A percentile compares a stretch with the other conserved stretches of the same genome.
Conservation (phyloP, 345 rosid species). For the Acer campestre region DNA sequence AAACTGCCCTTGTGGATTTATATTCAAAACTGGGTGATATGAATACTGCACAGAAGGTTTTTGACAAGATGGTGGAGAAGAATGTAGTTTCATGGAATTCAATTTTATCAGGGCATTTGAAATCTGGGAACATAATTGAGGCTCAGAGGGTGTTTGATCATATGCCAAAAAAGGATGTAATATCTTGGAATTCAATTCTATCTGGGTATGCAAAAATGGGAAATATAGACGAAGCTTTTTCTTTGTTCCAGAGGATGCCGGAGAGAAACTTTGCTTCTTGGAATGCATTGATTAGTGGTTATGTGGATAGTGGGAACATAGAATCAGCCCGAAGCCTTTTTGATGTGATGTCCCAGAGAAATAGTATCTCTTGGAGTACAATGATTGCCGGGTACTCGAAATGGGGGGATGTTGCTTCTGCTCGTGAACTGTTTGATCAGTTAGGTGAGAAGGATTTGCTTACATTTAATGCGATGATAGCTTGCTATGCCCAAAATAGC, state of each 20-base stretch:
- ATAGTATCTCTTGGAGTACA: slow-evolving; percentile 54
- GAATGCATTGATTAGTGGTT: slow-evolving; percentile 70
- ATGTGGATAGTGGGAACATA: slow-evolving; percentile 40
- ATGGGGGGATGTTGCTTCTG: slow-evolving; percentile 55
- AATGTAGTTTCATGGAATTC: slow-evolving; percentile 80
- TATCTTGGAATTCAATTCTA: slow-evolving; percentile 68
- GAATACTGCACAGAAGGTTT: slow-evolving; percentile 52
- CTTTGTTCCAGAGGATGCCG: slow-evolving; percentile 61
- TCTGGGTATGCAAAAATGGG: slow-evolving; percentile 58
- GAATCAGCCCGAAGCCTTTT: slow-evolving; percentile 51
- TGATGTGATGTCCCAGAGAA: slow-evolving; percentile 59
- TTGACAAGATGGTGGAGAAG: slow-evolving; percentile 48
- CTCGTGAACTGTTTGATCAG: slow-evolving; percentile 48
- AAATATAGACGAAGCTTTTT: slow-evolving; percentile 43
- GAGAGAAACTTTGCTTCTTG: slow-evolving; percentile 63
- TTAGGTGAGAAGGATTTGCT: slow-evolving; percentile 48
- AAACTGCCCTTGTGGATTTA: slow-evolving; percentile 66
- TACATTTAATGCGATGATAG: slow-evolving; percentile 62
- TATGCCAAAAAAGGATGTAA: slow-evolving; percentile 57
- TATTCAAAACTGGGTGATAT: slow-evolving; percentile 55
- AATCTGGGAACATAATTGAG: slow-evolving; percentile 40
- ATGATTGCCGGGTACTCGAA: slow-evolving; percentile 72
- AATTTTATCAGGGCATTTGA: slow-evolving; percentile 56
- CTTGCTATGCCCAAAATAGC: slow-evolving; percentile 67
- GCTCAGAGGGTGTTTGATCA: slow-evolving; percentile 53